These are phyloP conservation scores for Massariosphaeria phaeospora DNA, from an alignment of 495 filamentous ascomycete species.

Conservation along the genomic window DNA sequence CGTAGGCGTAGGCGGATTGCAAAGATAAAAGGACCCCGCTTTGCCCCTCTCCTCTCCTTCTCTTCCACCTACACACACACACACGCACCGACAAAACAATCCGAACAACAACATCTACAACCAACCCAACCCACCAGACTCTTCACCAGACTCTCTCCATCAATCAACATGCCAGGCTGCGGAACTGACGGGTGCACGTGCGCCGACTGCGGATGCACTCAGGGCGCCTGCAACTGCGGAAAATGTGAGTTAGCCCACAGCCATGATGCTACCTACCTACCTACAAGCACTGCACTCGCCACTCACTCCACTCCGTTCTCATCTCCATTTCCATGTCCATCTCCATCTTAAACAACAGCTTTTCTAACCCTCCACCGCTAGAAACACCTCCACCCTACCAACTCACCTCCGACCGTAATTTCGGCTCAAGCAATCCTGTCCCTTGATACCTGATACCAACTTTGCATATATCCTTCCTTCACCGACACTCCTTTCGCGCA, in stretches of 20 bases:
- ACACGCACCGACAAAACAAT: background rate
- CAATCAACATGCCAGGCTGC: constrained; percentile 33
- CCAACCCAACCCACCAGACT: background rate
- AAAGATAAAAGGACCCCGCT: constrained; percentile 25
- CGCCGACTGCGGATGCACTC: constrained; percentile 32
- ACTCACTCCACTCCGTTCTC: no score
- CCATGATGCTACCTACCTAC: no score
- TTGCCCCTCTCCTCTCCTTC: constrained; percentile 7
- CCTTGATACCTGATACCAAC: no score
- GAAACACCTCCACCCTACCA: no score
- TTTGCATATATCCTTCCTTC: no score
- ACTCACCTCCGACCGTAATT: no score
- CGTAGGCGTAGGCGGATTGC: background rate
- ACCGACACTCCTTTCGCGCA: no score
- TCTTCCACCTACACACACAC: background rate
- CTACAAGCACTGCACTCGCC: no score
- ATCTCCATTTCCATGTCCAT: no score
- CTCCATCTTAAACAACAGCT: no score
- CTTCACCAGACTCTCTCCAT: background rate
- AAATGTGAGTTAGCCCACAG: constrained; percentile 32
- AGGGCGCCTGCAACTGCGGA: constrained; percentile 31
- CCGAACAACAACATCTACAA: background rate
- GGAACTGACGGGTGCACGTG: constrained; percentile 32
- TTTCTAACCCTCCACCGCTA: no score
- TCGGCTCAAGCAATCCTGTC: no score